Percentiles rank a stretch among this genome's conserved stretches.
Conservation (phyloP, 345 rosid genomes). For the Euphorbia lathyris region DNA sequence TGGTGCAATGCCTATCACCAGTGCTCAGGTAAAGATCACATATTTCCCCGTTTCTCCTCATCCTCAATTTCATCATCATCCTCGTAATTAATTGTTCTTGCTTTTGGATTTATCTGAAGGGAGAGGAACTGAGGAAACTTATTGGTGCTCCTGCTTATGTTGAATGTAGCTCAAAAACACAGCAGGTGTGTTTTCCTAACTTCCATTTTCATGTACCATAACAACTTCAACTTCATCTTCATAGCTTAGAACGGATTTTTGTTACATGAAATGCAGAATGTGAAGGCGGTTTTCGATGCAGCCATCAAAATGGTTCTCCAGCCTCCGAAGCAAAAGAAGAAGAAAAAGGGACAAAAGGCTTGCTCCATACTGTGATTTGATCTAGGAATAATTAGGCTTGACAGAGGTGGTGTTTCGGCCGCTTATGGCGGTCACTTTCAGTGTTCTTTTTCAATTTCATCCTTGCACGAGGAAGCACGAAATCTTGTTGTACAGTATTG, state of each 20-base stretch:
- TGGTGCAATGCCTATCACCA: constrained; percentile 79
- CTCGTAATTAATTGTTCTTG: background rate
- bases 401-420: background rate
- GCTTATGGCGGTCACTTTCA: background rate
- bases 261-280: constrained; percentile 20
- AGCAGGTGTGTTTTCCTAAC: constrained; percentile 18
- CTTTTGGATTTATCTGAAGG: constrained; percentile 12
- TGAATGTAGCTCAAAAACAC: constrained; percentile 33
- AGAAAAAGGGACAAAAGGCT: constrained; percentile 22
- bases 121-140: constrained; percentile 29
- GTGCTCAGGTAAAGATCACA: constrained; percentile 47
- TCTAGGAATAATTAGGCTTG: background rate
- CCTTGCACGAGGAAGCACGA: constrained; percentile 9
- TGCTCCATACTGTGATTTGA: constrained; percentile 30
- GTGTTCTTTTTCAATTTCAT: constrained; percentile 4
- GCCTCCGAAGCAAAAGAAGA: constrained; percentile 35
- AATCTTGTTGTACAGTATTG: constrained; percentile 29
- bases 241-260: background rate
- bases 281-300: constrained; percentile 33
- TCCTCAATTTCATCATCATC: background rate
- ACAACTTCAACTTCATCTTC: too few relatives aligned
- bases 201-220: background rate
- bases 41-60: background rate
- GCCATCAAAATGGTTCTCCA: constrained; percentile 33
- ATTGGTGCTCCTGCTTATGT: constrained; percentile 32